Conservation (phyloP, 2,329 filamentous ascomycete species). For the Epichloe sibirici region DNA sequence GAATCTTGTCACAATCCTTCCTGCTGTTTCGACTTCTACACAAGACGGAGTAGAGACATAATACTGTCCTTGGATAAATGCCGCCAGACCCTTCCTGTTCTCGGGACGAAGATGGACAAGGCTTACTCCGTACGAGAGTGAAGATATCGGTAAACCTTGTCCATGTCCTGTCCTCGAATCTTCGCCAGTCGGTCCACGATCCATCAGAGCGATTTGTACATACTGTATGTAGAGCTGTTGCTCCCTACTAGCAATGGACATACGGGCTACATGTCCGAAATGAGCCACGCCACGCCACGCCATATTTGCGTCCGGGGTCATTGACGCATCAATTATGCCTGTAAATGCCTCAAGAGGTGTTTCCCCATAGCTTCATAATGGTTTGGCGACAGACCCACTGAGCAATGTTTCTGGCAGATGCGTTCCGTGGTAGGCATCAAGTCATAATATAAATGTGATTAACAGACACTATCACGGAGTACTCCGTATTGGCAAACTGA, state of each 20-base stretch:
- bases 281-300: conserved; percentile 28
- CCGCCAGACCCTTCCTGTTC: conserved; percentile 47
- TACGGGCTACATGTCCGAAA: conserved; percentile 60
- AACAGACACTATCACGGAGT: too few relatives aligned
- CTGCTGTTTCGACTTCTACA: conserved; percentile 38
- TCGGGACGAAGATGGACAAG: conserved; percentile 45
- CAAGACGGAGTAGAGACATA: conserved; percentile 46
- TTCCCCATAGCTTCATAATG: conserved; percentile 56
- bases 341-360: conserved; percentile 53
- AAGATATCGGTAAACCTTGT: conserved; percentile 54
- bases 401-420: conserved; percentile 65
- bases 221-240: conserved; percentile 48
- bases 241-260: conserved; percentile 58
- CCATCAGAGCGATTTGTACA: conserved; percentile 34
- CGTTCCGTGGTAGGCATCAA: conserved; percentile 38
- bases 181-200: conserved; percentile 55
- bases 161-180: conserved; percentile 52
- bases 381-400: conserved; percentile 53
- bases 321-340: conserved; percentile 49
- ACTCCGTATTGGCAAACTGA: not conserved
- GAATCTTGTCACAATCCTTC: conserved; percentile 48
- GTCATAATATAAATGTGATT: conserved; percentile 40
- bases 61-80: conserved; percentile 60
- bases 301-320: conserved; percentile 50
- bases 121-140: conserved; percentile 34